phyloP scores from a whole-genome alignment of 1,284 basidiomycete genomes.

The Rhodotorula glutinis region DNA sequence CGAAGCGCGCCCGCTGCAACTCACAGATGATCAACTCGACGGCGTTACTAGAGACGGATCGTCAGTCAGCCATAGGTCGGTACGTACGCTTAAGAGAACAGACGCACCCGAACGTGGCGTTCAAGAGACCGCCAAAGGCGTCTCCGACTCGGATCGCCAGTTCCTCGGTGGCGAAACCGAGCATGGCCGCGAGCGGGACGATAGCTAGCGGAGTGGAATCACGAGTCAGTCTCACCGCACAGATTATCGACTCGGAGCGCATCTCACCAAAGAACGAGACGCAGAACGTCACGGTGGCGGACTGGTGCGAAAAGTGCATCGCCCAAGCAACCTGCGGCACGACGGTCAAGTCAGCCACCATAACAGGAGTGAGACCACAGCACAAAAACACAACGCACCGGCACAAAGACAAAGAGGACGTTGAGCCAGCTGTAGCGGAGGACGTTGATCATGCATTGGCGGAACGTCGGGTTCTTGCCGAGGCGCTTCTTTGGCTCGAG shows the following conservation, averaged over 20 bases:
- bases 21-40: constrained; percentile 73
- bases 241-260: not conserved
- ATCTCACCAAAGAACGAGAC: constrained; percentile 30
- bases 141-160: constrained; percentile 43
- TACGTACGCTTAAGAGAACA: not conserved
- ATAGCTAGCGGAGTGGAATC: constrained; percentile 37
- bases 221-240: constrained; percentile 13
- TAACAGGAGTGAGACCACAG: no score
- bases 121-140: constrained; percentile 60
- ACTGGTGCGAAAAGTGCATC: constrained; percentile 55
- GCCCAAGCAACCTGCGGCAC: constrained; percentile 60
- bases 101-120: constrained; percentile 60
- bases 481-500: constrained; percentile 31
- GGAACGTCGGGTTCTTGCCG: constrained; percentile 30
- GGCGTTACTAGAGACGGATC: constrained; percentile 2
- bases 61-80: not conserved
- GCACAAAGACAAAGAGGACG: constrained; percentile 56
- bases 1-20: not conserved
- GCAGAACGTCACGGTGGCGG: constrained; percentile 62
- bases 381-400: constrained; percentile 40
- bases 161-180: constrained; percentile 45
- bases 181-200: constrained; percentile 35
- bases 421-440: constrained; percentile 54
- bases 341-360: not conserved
- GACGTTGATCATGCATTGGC: constrained; percentile 48